These are phyloP conservation scores for Fusarium sororula DNA, from an alignment of 2,329 filamentous ascomycete genomes.

Conservation along the genomic window DNA sequence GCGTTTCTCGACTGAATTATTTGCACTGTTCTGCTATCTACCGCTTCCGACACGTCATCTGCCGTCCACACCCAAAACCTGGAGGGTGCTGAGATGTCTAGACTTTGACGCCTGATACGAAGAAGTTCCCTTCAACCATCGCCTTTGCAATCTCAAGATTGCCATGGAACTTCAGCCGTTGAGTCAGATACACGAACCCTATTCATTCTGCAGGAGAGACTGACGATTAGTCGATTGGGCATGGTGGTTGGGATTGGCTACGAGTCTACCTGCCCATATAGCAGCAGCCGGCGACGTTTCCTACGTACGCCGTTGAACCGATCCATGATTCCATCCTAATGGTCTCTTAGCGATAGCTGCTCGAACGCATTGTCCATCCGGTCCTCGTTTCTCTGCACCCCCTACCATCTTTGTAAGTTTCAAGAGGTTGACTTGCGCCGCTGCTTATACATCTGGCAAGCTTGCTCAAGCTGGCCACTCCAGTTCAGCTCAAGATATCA, in stretches of 20 bases:
- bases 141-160: neutral
- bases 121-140: neutral
- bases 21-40: neutral
- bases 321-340: rapidly evolving
- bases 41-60: neutral
- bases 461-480: neutral
- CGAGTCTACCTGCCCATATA: neutral
- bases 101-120: neutral
- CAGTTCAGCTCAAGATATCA: neutral
- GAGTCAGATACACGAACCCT: too few relatives aligned
- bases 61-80: neutral
- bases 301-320: neutral
- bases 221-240: rapidly evolving
- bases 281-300: too few relatives aligned
- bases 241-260: too few relatives aligned
- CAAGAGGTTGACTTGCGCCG: neutral
- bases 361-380: rapidly evolving
- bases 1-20: rapidly evolving
- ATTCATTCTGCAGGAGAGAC: neutral
- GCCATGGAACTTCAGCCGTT: neutral
- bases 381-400: neutral
- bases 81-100: neutral
- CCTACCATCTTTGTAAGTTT: neutral
- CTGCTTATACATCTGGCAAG: neutral
- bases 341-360: too few relatives aligned